Percentiles rank a stretch among this genome's conserved stretches.
These are phyloP conservation scores for Pichia cabralensis DNA, from an alignment of 805 yeast genomes.

Conservation along the genomic window DNA sequence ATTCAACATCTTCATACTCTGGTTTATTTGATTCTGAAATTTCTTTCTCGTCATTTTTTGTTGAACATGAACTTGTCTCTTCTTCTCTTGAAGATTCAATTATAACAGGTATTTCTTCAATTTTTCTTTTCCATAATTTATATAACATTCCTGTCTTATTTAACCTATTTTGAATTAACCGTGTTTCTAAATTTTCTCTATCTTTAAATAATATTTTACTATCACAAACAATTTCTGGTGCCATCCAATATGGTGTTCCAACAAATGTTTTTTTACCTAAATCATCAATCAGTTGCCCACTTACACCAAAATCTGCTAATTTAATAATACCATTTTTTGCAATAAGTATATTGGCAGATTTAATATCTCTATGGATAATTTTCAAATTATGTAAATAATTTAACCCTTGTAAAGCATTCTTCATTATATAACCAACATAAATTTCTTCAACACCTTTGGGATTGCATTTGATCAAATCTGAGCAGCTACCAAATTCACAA, in stretches of 20 bases:
- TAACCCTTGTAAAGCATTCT: slow-evolving; percentile 61
- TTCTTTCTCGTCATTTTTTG: background rate
- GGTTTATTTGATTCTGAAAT: background rate
- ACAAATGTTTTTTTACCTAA: slow-evolving; percentile 44
- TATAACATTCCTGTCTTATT: slow-evolving; percentile 5
- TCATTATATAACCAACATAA: slow-evolving; percentile 49
- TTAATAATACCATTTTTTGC: slow-evolving; percentile 69
- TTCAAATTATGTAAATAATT: slow-evolving; percentile 62
- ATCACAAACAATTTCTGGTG: slow-evolving; percentile 77
- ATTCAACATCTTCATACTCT: slow-evolving; percentile 35
- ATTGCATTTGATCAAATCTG: slow-evolving; percentile 54
- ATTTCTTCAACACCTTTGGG: slow-evolving; percentile 45
- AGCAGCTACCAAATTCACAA: slow-evolving; percentile 91
- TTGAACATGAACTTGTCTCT: no score
- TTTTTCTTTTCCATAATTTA: slow-evolving; percentile 10
- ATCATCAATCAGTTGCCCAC: slow-evolving; percentile 57
- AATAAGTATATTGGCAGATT: slow-evolving; percentile 81
- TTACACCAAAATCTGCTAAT: slow-evolving; percentile 94
- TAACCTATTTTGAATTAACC: slow-evolving; percentile 6
- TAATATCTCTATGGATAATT: slow-evolving; percentile 86
- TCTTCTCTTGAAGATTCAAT: no score
- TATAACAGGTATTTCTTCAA: no score
- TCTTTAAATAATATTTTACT: slow-evolving; percentile 4
- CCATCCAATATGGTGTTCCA: slow-evolving; percentile 71
- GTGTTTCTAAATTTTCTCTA: slow-evolving; percentile 5